Evolutionary conservation across 164 flowering plant genomes (phyloP).

Genomic region (Paratinospora sagittata): DNA sequence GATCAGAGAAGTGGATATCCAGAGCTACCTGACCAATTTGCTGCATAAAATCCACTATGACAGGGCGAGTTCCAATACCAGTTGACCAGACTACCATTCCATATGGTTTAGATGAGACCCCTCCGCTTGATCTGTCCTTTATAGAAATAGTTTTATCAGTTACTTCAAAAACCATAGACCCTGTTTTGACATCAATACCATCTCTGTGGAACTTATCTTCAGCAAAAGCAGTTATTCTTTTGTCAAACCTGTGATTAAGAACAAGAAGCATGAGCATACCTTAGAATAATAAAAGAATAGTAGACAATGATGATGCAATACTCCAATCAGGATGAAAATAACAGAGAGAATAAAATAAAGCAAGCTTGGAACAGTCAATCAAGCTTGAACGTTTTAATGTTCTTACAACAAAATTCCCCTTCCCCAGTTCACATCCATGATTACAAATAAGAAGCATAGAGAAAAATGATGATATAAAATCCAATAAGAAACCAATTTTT

Average conservation of each 20-base stretch:
- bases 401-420: neutral
- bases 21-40: constrained; percentile 76
- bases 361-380: neutral
- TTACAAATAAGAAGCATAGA: neutral
- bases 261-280: constrained; percentile 5
- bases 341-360: neutral
- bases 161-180: constrained; percentile 59
- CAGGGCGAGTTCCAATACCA: constrained; percentile 80
- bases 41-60: constrained; percentile 75
- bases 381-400: neutral
- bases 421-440: neutral
- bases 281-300: neutral
- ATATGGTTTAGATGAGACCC: constrained; percentile 43
- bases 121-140: constrained; percentile 43
- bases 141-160: constrained; percentile 48
- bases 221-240: constrained; percentile 79
- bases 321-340: neutral
- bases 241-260: constrained; percentile 64
- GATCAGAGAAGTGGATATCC: constrained; percentile 4
- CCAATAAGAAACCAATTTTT: too few relatives aligned
- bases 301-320: constrained; percentile 1
- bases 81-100: constrained; percentile 96
- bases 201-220: constrained; percentile 77
- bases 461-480: neutral
- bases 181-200: constrained; percentile 66